A percentile compares a stretch with the other conserved stretches of the same genome.
phyloP scores from a whole-genome alignment of 2,329 filamentous ascomycete species.

The Ascochyta viciae-villosae region DNA sequence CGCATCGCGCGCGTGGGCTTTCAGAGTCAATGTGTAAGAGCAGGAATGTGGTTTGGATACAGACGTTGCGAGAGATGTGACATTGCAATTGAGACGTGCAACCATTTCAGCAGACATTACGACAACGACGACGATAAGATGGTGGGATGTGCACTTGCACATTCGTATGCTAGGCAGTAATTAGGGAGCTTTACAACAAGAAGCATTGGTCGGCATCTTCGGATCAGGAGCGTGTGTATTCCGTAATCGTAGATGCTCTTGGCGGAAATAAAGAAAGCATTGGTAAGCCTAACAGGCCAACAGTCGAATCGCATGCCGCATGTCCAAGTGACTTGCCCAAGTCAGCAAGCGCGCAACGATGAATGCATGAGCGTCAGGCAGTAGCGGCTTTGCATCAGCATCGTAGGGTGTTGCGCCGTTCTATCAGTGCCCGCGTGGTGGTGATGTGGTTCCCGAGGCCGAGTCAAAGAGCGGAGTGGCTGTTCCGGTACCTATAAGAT shows the following conservation, averaged over 20 bases:
- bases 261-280: constrained; percentile 23
- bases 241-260: constrained; percentile 21
- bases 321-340: constrained; percentile 21
- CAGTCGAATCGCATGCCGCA: constrained; percentile 15
- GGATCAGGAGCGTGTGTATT: constrained; percentile 24
- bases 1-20: not conserved
- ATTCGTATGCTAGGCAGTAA: constrained; percentile 3
- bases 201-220: constrained; percentile 23
- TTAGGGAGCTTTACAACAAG: constrained; percentile 5
- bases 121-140: too few relatives aligned
- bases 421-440: constrained; percentile 5
- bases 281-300: constrained; percentile 27
- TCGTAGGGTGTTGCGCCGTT: constrained; percentile 4
- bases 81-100: too few relatives aligned
- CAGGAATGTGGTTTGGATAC: too few relatives aligned
- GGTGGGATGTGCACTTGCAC: constrained; percentile 2
- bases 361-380: constrained; percentile 17
- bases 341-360: constrained; percentile 19
- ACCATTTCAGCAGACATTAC: too few relatives aligned
- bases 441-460: not conserved
- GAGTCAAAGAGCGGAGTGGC: not conserved
- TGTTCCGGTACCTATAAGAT: constrained; percentile 1
- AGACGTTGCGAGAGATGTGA: too few relatives aligned
- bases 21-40: constrained; percentile 1
- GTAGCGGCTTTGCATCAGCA: constrained; percentile 9